Conservation (phyloP, 257 asterid genomes). For the Scutellaria galericulata region DNA sequence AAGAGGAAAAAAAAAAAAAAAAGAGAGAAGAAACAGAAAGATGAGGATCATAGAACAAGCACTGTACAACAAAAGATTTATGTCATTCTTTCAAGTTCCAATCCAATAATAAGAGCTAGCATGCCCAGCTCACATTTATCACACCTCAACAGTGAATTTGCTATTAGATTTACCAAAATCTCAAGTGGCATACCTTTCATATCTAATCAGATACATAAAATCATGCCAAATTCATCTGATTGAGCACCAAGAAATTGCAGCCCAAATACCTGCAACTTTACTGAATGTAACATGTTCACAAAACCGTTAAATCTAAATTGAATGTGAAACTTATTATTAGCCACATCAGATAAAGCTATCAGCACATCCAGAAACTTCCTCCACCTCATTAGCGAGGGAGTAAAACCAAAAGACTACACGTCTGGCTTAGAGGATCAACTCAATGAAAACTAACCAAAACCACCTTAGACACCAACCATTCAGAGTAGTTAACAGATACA, state of each 20-base stretch:
- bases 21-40: conserved; percentile 26
- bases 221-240: conserved; percentile 59
- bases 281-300: conserved; percentile 60
- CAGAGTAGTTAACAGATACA: conserved; percentile 11
- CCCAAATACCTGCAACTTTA: conserved; percentile 66
- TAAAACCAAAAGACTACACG: conserved; percentile 18
- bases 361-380: conserved; percentile 28
- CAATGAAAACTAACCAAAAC: conserved; percentile 1
- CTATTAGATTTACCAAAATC: conserved; percentile 39
- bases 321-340: conserved; percentile 21
- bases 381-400: conserved; percentile 22
- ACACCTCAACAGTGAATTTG: conserved; percentile 37
- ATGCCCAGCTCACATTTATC: conserved; percentile 33
- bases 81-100: conserved; percentile 20
- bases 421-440: conserved; percentile 24
- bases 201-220: conserved; percentile 49
- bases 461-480: conserved; percentile 22
- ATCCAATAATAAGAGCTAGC: conserved; percentile 35
- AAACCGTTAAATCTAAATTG: conserved; percentile 44
- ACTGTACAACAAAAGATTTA: conserved; percentile 32
- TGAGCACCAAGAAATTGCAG: conserved; percentile 61
- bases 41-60: conserved; percentile 51
- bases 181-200: conserved; percentile 57
- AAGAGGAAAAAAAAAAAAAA: neutral
- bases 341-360: conserved; percentile 30